Base-by-base conservation (phyloP, 768 basidiomycete species). In the Psilocybe tampanensis region DNA sequence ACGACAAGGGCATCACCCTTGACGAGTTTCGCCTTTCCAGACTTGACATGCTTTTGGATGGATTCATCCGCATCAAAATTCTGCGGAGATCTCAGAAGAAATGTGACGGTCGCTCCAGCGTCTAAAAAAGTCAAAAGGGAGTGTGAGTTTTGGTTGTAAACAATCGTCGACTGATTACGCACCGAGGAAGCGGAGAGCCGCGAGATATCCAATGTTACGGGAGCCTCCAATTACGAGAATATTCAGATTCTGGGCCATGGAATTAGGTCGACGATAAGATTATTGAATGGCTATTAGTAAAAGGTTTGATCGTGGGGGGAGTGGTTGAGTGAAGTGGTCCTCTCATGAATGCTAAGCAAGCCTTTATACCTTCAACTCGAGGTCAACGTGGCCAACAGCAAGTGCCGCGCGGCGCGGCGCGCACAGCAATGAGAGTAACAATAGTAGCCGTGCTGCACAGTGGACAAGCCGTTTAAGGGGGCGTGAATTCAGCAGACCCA, bases 1-100 rank as follows among this genome's bases (percentile, higher is more conserved):
- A 73, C 63, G 39, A 77, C 70, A 6, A 84, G 72, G 0, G 82
- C 87, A 60, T 89, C 85, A 3, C 88, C 88, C 56, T 82, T 73
- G 15, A 86, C 60, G 0, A 88, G 69, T 8, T 68, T 74, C 1
- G 81, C 87, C 51, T 76, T 76, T 7, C 86, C 86, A 0, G 74
- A 62, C 39, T 72, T 64, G 42, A 88, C 65, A 61, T 80, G 77
- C 7, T 59, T 54, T 59, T 87, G 79, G 18, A 89, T 78, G 1
- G 63, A 64, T 26, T 72, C 70, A 60, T 89, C 81, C 1, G 68
- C 55, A 44, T 86, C 83, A 60, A 88, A 87, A 1, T 74, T 74
- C 2, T 67, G 56, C 0, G 78, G 70, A 6, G 72, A 75, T 18
- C 88, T 79, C 19, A 89, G 75, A 7, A 88, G 74, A 59, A 86